Base-by-base conservation (phyloP, 2,329 filamentous ascomycete species). In the Pseudogymnoascus sp. region DNA sequence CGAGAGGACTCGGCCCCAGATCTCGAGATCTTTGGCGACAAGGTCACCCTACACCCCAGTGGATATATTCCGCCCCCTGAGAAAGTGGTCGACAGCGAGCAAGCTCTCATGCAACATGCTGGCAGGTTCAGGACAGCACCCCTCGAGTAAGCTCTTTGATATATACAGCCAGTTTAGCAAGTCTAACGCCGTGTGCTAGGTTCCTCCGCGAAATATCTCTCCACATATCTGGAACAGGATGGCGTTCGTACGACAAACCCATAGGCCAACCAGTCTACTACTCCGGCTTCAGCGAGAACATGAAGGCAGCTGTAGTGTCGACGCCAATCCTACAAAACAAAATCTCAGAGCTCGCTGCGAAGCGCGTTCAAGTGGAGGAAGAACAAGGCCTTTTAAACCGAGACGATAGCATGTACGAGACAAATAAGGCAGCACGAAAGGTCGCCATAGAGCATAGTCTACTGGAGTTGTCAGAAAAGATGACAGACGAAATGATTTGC, bases 401-500 rank as follows among this genome's bases (percentile, higher is more conserved):
- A 31, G 74, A 82, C 18, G 83, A 85, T 67, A 79, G 79, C 60
- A 79, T 85, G 62, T 82, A 82, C 71, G 70, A 74, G 52, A 69
- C 77, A 64, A 79, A 84, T 72, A 79, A 80, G 62, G 76, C 77
- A 4, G 81, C 81, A 65, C 78, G 83, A 61, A 83, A 80, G 60
- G 78, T 76, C 62, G 85, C 88, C 68, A 84, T 97, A 62, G 86
- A 92, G 70, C 79, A 80, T 37, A 87, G 87, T 63, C 78, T 99
- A 52, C 81, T 86, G 61, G 87, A 96, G 71, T 87, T 97, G 4
- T 89, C 90, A 3, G 90, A 94, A 66, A 87, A 88, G 67, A 87
- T 94, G 82, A 90, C 92, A 25, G 91, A 96, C 71, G 85, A 88
- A 65, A 97, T 99, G 94, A 97, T 99, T 65, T 97, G 93, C 82